phyloP scores from a whole-genome alignment of 2,329 filamentous ascomycete species.

The Daldinia sp. region DNA sequence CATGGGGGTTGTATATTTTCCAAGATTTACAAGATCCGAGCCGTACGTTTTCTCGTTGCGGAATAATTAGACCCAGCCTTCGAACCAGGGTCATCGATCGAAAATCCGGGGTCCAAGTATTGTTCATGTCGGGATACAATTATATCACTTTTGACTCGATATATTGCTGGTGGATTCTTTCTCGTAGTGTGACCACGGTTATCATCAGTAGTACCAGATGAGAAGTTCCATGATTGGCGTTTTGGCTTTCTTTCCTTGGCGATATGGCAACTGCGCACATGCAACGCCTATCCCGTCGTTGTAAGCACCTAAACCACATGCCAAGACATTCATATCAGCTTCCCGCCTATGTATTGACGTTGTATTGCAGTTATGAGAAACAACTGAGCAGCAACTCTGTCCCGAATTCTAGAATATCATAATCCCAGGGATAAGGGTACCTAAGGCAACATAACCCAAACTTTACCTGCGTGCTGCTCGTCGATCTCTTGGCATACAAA shows the following conservation, averaged over 20 bases:
- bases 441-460: slow-evolving; percentile 10
- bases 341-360: not conserved
- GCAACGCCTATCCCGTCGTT: not conserved
- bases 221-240: not conserved
- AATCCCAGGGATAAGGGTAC: slow-evolving; percentile 1
- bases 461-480: slow-evolving; percentile 9
- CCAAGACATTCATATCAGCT: not conserved
- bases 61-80: not conserved
- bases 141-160: not conserved
- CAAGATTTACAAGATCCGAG: not conserved
- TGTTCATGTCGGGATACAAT: not conserved
- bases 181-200: not conserved
- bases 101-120: not conserved
- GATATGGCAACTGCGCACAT: not conserved
- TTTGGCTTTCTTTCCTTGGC: slow-evolving; percentile 1
- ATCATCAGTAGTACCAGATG: not conserved
- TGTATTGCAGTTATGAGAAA: slow-evolving; percentile 1
- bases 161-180: not conserved
- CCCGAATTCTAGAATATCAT: slow-evolving; percentile 7
- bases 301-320: slow-evolving; percentile 30
- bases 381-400: not conserved
- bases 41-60: too few relatives aligned
- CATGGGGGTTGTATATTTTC: not conserved
- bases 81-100: not conserved
- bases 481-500: slow-evolving; percentile 31